Evolutionary conservation across 2,329 filamentous ascomycete genomes (phyloP), one percentile per base, ranked within the genome.

Genomic region (Alternaria metachromatica): DNA sequence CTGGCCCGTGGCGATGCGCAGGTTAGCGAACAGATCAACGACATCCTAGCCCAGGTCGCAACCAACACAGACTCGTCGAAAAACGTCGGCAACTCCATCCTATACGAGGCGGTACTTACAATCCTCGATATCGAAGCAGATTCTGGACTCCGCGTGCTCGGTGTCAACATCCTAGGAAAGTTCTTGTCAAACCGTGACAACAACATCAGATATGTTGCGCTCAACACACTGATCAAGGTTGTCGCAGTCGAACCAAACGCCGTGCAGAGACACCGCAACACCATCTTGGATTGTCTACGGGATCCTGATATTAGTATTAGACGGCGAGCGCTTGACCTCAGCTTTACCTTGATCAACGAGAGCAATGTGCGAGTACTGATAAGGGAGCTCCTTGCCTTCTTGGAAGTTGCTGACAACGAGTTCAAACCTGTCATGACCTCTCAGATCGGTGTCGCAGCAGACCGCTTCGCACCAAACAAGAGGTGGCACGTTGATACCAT

Each of bases 391-490:
- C 86, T 99, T 46, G 94, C 96, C 7, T 99, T 99, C 86, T 82
- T 99, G 62, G 96, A 99, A 80, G 94, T 97, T 55, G 95, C 96
- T 58, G 96, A 99, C 76, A 97, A 96, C 69, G 96, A 99, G 80
- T 99, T 99, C 84, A 99, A 99, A 83, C 93, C 96, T 7, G 93
- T 93, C 57, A 97, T 99, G 94, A 99, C 96, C 2, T 96, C 91
- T 57, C 96, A 99, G 77, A 99, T 99, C 78, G 96, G 96, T 23
- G 93, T 99, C 73, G 96, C 96, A 11, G 96, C 96, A 7, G 96
- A 99, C 80, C 90, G 95, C 69, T 99, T 93, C 81, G 92, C 96
- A 2, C 96, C 96, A 1, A 98, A 96, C 82, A 98, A 98, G 83
- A 87, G 96, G 78, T 99, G 96, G 96, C 96, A 99, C 78, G 91